phyloP scores from a whole-genome alignment of 1,284 basidiomycete genomes.

The Butyriboletus pseudospeciosus region DNA sequence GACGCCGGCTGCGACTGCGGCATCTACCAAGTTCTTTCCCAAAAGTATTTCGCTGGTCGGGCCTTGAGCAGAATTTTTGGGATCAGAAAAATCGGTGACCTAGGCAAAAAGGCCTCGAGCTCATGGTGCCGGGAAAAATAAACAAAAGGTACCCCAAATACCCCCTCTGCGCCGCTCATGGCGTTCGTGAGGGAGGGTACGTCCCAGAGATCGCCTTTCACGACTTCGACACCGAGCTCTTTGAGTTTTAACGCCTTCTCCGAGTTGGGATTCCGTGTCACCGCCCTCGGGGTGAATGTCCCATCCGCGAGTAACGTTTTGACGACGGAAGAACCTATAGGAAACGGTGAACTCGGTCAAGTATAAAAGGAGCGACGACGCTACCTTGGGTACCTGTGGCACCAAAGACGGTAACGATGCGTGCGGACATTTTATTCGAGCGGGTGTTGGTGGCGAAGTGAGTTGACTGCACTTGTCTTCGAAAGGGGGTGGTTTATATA shows the following conservation, averaged over 20 bases:
- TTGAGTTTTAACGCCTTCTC: constrained; percentile 26
- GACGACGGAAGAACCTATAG: constrained; percentile 26
- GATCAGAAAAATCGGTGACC: constrained; percentile 27
- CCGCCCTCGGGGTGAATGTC: constrained; percentile 31
- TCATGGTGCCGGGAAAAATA: background rate
- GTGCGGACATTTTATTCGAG: constrained; percentile 11
- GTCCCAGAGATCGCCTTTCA: constrained; percentile 32
- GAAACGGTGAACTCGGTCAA: background rate
- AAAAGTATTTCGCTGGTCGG: constrained; percentile 27
- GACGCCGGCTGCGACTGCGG: constrained; percentile 24
- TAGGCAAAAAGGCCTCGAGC: background rate
- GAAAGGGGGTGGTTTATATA: constrained; percentile 1
- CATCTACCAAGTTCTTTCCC: constrained; percentile 40
- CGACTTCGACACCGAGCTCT: constrained; percentile 32
- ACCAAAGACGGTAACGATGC: constrained; percentile 23
- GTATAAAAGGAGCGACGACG: background rate
- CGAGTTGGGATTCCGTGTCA: constrained; percentile 31
- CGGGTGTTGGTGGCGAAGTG: background rate
- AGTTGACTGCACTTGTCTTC: background rate
- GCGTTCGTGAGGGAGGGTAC: constrained; percentile 29
- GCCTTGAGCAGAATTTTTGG: constrained; percentile 20
- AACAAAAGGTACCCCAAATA: constrained; percentile 31
- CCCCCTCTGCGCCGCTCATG: constrained; percentile 35
- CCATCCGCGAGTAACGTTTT: constrained; percentile 29
- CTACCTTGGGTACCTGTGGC: constrained; percentile 26